These are phyloP conservation scores for Rhodamnia rubescens DNA, from an alignment of 345 rosid genomes.

Conservation along the genomic window DNA sequence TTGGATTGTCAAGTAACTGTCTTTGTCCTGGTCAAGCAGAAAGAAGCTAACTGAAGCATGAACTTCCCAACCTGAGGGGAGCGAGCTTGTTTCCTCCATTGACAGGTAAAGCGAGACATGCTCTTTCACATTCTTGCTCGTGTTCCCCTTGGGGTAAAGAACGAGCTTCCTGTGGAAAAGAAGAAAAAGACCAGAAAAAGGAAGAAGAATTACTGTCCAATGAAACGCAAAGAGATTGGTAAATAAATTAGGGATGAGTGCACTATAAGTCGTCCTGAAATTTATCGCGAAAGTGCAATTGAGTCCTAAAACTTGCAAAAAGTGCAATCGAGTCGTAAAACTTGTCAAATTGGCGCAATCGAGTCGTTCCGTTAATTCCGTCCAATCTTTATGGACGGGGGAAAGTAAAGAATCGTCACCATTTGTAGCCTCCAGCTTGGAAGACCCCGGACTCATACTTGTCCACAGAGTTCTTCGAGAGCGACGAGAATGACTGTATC, in stretches of 20 bases:
- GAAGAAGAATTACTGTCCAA: neutral
- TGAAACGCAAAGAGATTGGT: neutral
- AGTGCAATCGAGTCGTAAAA: too few relatives aligned
- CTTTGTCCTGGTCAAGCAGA: constrained; percentile 32
- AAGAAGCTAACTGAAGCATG: constrained; percentile 31
- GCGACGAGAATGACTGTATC: constrained; percentile 38
- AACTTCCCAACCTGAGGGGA: constrained; percentile 41
- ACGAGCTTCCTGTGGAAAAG: constrained; percentile 36
- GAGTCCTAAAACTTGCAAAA: too few relatives aligned
- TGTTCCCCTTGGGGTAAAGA: constrained; percentile 54
- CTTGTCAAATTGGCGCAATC: too few relatives aligned
- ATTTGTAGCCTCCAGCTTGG: constrained; percentile 65
- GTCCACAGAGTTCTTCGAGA: constrained; percentile 23
- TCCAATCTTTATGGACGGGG: neutral
- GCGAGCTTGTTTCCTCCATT: constrained; percentile 25
- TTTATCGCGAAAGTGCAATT: too few relatives aligned
- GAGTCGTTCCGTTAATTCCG: too few relatives aligned
- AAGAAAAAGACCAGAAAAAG: neutral
- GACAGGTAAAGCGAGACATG: constrained; percentile 46
- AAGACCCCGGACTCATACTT: constrained; percentile 54
- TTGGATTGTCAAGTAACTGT: constrained; percentile 18
- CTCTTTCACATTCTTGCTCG: constrained; percentile 39
- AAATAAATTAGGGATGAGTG: neutral
- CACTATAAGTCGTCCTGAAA: too few relatives aligned
- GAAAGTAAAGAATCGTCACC: constrained; percentile 16